Evolutionary conservation across 805 yeast genomes (phyloP).

Genomic region (Pichia paraexigua): DNA sequence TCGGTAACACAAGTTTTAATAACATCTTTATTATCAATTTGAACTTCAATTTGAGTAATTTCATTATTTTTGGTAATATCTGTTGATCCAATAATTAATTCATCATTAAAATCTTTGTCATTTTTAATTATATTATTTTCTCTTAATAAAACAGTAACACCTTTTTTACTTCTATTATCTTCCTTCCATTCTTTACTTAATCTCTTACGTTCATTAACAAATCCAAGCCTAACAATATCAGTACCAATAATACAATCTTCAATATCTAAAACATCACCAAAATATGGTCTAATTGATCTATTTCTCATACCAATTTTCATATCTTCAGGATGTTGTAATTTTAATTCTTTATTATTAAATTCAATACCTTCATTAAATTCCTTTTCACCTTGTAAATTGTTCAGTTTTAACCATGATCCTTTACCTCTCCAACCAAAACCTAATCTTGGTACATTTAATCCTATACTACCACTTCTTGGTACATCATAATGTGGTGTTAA

Average conservation of each 20-base stretch:
- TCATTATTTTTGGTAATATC: conserved; percentile 24
- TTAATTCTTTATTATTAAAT: conserved; percentile 6
- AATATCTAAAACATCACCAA: conserved; percentile 80
- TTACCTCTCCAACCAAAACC: conserved; percentile 88
- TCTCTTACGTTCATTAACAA: conserved; percentile 56
- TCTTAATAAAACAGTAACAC: conserved; percentile 80
- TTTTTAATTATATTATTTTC: conserved; percentile 52
- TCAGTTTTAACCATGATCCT: conserved; percentile 41
- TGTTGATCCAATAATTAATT: conserved; percentile 28
- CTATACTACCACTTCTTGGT: conserved; percentile 14
- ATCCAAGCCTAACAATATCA: conserved; percentile 61
- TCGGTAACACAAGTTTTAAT: conserved; percentile 72
- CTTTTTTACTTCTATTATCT: conserved; percentile 38
- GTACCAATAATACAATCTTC: conserved; percentile 95
- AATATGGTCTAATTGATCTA: conserved; percentile 19
- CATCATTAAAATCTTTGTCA: conserved; percentile 27
- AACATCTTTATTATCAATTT: conserved; percentile 19
- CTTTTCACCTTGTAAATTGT: background rate
- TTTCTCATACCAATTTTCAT: conserved; percentile 7
- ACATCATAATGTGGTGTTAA: conserved; percentile 83
- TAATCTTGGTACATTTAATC: conserved; percentile 46
- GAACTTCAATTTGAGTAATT: conserved; percentile 4
- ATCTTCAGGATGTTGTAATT: conserved; percentile 5
- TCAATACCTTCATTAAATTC: background rate
- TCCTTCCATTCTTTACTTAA: conserved; percentile 33